Base-by-base conservation (phyloP, 139 green algal genomes). In the Dunaliella sp. region DNA sequence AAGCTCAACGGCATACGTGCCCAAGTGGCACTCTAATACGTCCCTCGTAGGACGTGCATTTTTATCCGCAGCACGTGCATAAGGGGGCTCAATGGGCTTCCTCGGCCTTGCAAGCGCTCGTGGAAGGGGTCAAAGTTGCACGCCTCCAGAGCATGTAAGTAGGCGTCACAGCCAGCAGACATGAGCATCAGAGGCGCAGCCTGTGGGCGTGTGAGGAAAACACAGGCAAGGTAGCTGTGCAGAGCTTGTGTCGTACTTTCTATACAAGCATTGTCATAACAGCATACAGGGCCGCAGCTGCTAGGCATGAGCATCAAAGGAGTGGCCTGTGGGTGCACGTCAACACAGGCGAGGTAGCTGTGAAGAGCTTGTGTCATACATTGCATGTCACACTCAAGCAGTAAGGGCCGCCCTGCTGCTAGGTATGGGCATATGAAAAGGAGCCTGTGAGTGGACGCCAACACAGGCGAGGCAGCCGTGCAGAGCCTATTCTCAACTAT, bases 121-220 rank as follows among this genome's bases (percentile, higher is more conserved):
- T 91, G 86, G 82, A 94, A 96, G 26, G 92, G 77, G 84, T 97
- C 89, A 79, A 95, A 97, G 30, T 92, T 86, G 1, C 75, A 80
- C 34, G 88, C 59, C 89, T 96, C 90, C 77, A 97, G 84, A 0
- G 93, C 92, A 24, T 88, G 26, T 77, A 97, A 86, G 80, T 95
- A 97, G 36, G 91, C 78, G 0, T 83, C 90, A 30, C 83, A 86
- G 0, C 83, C 85, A 30, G 94, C 84, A 0, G 91, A 87, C 33
- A 92, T 88, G 88, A 95, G 89, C 88, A 97, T 88, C 36, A 96
- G 81, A 36, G 65, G 77, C 32, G 84, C 76, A 3, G 84, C 91
- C 0, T 85, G 25, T 22, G 28, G 25, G 0, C 85, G 85, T 21
- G n/a, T n/a, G n/a, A 91, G 28, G 24, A 88, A 31, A 2, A 37